These are phyloP conservation scores for Monosporascus sp. DNA, from an alignment of 2,329 filamentous ascomycete genomes.

Conservation along the genomic window DNA sequence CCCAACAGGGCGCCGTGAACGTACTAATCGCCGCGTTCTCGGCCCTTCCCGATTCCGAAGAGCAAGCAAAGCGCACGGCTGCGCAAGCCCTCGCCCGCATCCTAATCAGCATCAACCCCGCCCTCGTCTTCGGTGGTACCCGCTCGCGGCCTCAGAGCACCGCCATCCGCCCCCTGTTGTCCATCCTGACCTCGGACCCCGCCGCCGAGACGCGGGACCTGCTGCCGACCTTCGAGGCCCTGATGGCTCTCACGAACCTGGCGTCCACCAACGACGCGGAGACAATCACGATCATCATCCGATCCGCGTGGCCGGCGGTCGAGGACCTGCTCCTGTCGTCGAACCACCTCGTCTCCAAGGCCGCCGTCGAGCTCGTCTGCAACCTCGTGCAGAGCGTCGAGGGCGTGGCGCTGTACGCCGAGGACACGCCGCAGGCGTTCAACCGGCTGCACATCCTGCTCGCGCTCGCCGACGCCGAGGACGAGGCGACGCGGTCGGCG, in stretches of 20 bases:
- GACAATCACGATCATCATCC: slow-evolving; percentile 63
- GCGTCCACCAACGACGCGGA: slow-evolving; percentile 68
- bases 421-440: slow-evolving; percentile 59
- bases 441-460: slow-evolving; percentile 78
- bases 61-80: slow-evolving; percentile 49
- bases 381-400: slow-evolving; percentile 73
- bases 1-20: slow-evolving; percentile 90
- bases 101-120: slow-evolving; percentile 79
- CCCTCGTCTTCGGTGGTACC: slow-evolving; percentile 75
- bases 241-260: slow-evolving; percentile 91
- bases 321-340: slow-evolving; percentile 79
- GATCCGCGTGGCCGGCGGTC: slow-evolving; percentile 66
- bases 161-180: slow-evolving; percentile 76
- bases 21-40: slow-evolving; percentile 70
- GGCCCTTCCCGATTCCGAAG: slow-evolving; percentile 50
- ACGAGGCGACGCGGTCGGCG: slow-evolving; percentile 71
- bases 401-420: slow-evolving; percentile 64
- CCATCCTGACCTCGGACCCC: slow-evolving; percentile 64
- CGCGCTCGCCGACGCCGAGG: slow-evolving; percentile 81
- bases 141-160: slow-evolving; percentile 69
- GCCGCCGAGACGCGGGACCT: slow-evolving; percentile 65
- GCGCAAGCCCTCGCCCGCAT: slow-evolving; percentile 81
- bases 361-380: slow-evolving; percentile 83
- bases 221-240: slow-evolving; percentile 80
- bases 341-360: slow-evolving; percentile 72